Evolutionary conservation across 495 filamentous ascomycete genomes (phyloP), one percentile per base, ranked within the genome.

Genomic region (Neurospora sublineolata): DNA sequence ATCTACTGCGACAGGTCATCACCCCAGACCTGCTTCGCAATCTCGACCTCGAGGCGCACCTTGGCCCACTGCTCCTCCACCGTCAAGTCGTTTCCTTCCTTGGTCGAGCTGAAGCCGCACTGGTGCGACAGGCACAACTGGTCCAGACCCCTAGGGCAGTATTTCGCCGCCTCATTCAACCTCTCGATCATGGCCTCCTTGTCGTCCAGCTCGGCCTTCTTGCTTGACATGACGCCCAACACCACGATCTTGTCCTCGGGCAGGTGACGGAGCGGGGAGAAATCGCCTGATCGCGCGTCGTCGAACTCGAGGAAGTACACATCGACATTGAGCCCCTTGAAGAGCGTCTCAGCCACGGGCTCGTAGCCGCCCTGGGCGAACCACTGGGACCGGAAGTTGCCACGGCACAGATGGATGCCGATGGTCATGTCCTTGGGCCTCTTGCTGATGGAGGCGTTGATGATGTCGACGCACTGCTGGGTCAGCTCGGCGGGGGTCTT

Each of bases 271-370:
- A 90, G 82, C n/a, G 89, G 89, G 75, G 88, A 86, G 78, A 90
- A 91, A 41, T 87, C 87, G 42, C 89, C 89, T 2, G 88, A 88
- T 8, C 89, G 87, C 68, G 85, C 84, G 38, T 89, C 90, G 77
- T 91, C 89, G 75, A 87, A 91, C 80, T 91, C 89, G 72, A 91
- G 85, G 77, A 90, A 90, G 81, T 88, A 91, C 2, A 87, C 90
- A 72, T 88, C 84, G 33, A 90, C 88, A 73, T 90, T 84, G 68
- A 90, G 84, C 41, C 86, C 84, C 78, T 86, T 82, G 81, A 91
- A 90, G 39, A 91, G 79, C 75, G 87, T 86, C 81, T 87, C 85
- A 7, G 89, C 89, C 37, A 91, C 89, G 68, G 85, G 85, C 78
- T 91, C 89, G 76, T 91, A 91, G 11, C 87, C 88, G 68, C 89